A percentile compares a stretch with the other conserved stretches of the same genome.
These are phyloP conservation scores for Epipyxis sp. DNA, from an alignment of 108 stramenopile genomes.

Conservation along the genomic window DNA sequence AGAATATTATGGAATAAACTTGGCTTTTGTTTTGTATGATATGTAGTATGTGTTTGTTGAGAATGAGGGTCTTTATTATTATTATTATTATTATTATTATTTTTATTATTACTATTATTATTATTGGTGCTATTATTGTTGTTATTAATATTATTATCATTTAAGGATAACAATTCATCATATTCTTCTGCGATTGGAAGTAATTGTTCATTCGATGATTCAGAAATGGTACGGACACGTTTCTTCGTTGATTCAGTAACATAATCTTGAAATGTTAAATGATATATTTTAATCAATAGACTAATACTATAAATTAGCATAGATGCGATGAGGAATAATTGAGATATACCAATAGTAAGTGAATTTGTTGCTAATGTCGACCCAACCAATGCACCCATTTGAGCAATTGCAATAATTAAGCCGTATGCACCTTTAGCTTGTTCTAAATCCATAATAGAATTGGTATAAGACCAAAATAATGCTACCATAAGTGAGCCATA, in stretches of 20 bases:
- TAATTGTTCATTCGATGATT: background rate
- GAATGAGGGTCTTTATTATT: slow-evolving; percentile 62
- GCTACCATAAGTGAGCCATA: slow-evolving; percentile 90
- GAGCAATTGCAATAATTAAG: slow-evolving; percentile 87
- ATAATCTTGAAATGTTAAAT: slow-evolving; percentile 75
- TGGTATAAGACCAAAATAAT: slow-evolving; percentile 91
- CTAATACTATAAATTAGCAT: slow-evolving; percentile 58
- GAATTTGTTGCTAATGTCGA: slow-evolving; percentile 75
- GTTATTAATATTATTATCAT: no score
- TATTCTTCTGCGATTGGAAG: slow-evolving; percentile 26
- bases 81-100: slow-evolving; percentile 40
- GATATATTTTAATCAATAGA: slow-evolving; percentile 67
- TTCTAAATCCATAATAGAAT: slow-evolving; percentile 80
- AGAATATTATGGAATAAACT: background rate
- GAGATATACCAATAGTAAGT: slow-evolving; percentile 70
- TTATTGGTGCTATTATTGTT: no score
- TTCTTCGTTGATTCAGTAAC: slow-evolving; percentile 58
- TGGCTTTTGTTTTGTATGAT: background rate
- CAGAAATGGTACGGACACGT: slow-evolving; percentile 46
- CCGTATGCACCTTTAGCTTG: slow-evolving; percentile 89
- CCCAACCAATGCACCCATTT: slow-evolving; percentile 84
- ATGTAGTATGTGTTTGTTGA: background rate
- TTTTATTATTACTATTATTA: background rate
- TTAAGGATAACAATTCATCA: slow-evolving; percentile 30
- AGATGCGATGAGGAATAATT: slow-evolving; percentile 72